A percentile compares a stretch with the other conserved stretches of the same genome.
Conservation (phyloP, 441 rosid species). For the Kokia cookei region DNA sequence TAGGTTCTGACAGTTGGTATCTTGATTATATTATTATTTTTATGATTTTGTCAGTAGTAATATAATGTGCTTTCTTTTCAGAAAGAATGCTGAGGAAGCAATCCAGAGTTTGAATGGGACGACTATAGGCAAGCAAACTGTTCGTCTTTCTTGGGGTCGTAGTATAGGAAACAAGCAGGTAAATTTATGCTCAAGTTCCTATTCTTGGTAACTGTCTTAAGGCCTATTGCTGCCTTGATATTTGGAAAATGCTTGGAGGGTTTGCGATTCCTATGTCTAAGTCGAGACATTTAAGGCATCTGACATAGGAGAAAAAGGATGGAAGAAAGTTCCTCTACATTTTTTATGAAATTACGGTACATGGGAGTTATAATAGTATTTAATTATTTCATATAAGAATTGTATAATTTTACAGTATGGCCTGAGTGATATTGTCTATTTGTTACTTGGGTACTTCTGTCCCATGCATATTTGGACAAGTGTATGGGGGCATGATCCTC, state of each 20-base stretch:
- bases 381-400: too few relatives aligned
- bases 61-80: constrained; percentile 22
- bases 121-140: constrained; percentile 78
- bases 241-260: not conserved
- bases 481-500: too few relatives aligned
- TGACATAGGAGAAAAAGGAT: not conserved
- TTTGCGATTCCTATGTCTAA: too few relatives aligned
- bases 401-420: not conserved
- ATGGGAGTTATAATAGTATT: too few relatives aligned
- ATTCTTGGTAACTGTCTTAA: not conserved
- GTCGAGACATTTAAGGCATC: not conserved
- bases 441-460: too few relatives aligned
- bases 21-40: not conserved
- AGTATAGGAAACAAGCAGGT: constrained; percentile 83
- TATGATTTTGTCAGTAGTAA: not conserved
- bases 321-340: not conserved
- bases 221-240: not conserved
- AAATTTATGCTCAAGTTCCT: not conserved
- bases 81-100: constrained; percentile 88
- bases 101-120: constrained; percentile 72
- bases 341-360: not conserved
- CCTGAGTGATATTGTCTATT: not conserved
- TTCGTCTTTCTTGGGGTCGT: constrained; percentile 96
- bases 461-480: too few relatives aligned
- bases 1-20: not conserved